Conservation (phyloP, 768 basidiomycete species). For the Podaxis sp. region DNA sequence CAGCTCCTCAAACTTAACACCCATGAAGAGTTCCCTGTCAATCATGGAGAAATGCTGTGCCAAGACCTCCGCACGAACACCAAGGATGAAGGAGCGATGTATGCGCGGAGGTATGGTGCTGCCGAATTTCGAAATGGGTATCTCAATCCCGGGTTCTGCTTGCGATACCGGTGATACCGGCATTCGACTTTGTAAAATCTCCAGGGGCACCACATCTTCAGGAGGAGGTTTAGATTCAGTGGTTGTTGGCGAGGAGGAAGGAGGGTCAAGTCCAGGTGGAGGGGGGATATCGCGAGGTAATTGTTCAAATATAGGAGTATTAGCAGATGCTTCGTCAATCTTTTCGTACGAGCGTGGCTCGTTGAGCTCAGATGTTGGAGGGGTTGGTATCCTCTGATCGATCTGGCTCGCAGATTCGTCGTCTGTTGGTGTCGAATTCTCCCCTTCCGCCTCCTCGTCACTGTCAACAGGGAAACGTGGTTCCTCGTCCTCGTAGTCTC, state of each 20-base stretch:
- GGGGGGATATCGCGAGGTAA: slow-evolving; percentile 25
- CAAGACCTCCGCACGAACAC: slow-evolving; percentile 56
- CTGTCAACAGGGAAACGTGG: slow-evolving; percentile 55
- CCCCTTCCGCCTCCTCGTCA: slow-evolving; percentile 36
- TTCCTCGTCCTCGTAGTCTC: slow-evolving; percentile 63
- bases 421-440: slow-evolving; percentile 19
- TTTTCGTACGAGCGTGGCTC: slow-evolving; percentile 11
- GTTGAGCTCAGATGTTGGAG: slow-evolving; percentile 16
- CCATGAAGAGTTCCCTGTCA: slow-evolving; percentile 83
- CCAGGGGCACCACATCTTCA: slow-evolving; percentile 66
- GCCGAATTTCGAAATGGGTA: slow-evolving; percentile 31
- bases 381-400: slow-evolving; percentile 17
- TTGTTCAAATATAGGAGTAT: slow-evolving; percentile 37
- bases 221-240: slow-evolving; percentile 46
- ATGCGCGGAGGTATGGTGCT: slow-evolving; percentile 36
- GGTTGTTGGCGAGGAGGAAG: slow-evolving; percentile 23
- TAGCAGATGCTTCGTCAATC: slow-evolving; percentile 16
- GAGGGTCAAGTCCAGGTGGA: slow-evolving; percentile 29
- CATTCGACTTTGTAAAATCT: slow-evolving; percentile 64
- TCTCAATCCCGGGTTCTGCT: slow-evolving; percentile 21
- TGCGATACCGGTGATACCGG: slow-evolving; percentile 23
- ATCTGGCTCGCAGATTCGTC: slow-evolving; percentile 19
- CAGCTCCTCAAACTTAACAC: slow-evolving; percentile 87
- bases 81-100: slow-evolving; percentile 75
- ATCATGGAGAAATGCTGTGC: slow-evolving; percentile 85